phyloP scores from a whole-genome alignment of 495 filamentous ascomycete genomes.

The Trypethelium eluteriae region DNA sequence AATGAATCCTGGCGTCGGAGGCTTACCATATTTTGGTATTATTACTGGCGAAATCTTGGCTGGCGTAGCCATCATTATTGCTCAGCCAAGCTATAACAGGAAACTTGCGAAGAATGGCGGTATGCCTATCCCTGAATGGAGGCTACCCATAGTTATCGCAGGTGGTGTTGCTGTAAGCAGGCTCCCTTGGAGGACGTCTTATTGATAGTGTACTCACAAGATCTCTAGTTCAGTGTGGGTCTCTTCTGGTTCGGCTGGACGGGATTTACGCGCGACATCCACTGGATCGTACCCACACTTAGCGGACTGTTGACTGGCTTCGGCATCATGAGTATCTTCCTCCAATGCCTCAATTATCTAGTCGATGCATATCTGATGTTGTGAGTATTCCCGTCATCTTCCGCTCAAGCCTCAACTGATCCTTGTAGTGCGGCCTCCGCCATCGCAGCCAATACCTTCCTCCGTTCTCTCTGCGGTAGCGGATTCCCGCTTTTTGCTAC shows the following conservation, averaged over 20 bases:
- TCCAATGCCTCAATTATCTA: conserved; percentile 78
- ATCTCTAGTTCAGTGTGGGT: conserved; percentile 52
- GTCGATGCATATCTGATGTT: conserved; percentile 86
- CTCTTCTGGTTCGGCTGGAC: conserved; percentile 90
- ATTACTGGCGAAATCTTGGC: conserved; percentile 63
- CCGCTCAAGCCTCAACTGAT: conserved; percentile 10
- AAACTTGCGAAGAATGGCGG: conserved; percentile 57
- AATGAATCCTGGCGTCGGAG: conserved; percentile 58
- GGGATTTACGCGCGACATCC: conserved; percentile 53
- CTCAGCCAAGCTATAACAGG: conserved; percentile 55
- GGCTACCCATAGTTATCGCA: conserved; percentile 67
- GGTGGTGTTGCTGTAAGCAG: conserved; percentile 50
- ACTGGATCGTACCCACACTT: conserved; percentile 76
- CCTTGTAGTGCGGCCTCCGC: conserved; percentile 62
- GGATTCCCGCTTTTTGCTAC: conserved; percentile 74
- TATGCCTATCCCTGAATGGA: conserved; percentile 77
- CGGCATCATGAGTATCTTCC: conserved; percentile 70
- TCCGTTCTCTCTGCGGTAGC: conserved; percentile 68
- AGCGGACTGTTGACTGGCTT: conserved; percentile 58
- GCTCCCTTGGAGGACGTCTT: neutral
- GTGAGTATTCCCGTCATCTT: conserved; percentile 40
- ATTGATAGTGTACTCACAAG: neutral
- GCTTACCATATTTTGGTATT: conserved; percentile 77
- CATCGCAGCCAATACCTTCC: conserved; percentile 82
- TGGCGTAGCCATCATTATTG: conserved; percentile 55